These are phyloP conservation scores for Fusarium albosuccineum DNA, from an alignment of 2,329 filamentous ascomycete species.

Conservation along the genomic window DNA sequence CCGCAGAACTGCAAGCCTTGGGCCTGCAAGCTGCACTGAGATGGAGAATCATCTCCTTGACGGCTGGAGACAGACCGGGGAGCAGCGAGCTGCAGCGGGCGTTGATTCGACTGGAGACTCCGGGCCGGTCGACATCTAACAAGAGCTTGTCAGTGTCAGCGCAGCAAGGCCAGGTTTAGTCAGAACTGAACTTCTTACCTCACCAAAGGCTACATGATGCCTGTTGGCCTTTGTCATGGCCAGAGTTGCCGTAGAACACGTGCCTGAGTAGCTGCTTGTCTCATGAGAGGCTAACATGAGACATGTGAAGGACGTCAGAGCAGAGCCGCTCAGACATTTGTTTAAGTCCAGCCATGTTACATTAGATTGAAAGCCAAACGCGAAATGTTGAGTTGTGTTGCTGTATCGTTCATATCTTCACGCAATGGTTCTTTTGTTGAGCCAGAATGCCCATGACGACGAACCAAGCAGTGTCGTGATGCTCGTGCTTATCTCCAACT, in stretches of 20 bases:
- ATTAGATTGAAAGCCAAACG: not conserved
- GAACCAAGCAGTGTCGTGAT: too few species aligned
- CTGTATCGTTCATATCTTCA: not conserved
- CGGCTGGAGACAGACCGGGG: conserved; percentile 19
- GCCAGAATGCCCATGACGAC: too few species aligned
- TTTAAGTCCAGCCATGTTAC: not conserved
- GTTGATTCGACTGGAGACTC: conserved; percentile 1
- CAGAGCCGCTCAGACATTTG: conserved; percentile 1
- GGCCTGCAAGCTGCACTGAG: conserved; percentile 23
- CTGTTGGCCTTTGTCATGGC: too few species aligned
- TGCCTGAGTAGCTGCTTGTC: conserved; percentile 17
- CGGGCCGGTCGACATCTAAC: not conserved
- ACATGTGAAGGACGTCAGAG: conserved; percentile 19
- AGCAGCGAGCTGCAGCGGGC: conserved; percentile 4
- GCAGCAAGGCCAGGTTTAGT: conserved; percentile 1
- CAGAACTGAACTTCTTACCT: not conserved
- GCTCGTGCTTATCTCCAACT: not conserved
- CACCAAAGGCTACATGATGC: not conserved
- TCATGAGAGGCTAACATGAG: conserved; percentile 23
- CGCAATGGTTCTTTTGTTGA: not conserved
- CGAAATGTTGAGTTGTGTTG: not conserved
- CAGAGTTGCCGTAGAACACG: conserved; percentile 2
- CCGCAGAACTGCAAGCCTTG: conserved; percentile 29
- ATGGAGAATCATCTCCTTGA: conserved; percentile 31
- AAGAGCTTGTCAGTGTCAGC: not conserved